Evolutionary conservation across 371 early-diverging fungal species (phyloP).

Genomic region (Rhizomucor miehei): DNA sequence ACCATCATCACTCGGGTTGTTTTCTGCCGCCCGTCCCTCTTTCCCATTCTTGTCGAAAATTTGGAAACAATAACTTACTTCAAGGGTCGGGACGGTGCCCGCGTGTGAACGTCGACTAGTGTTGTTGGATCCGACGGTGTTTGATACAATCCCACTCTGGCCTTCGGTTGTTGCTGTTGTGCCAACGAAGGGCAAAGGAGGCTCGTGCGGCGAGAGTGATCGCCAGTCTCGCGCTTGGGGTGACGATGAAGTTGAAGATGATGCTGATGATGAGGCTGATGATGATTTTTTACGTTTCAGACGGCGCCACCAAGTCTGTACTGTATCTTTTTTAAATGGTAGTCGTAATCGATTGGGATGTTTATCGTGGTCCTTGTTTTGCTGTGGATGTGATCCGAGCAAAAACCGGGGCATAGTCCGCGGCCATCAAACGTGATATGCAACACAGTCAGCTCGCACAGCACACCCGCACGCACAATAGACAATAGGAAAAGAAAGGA

Average conservation of each 20-base stretch:
- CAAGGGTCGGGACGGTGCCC: neutral
- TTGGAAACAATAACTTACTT: neutral
- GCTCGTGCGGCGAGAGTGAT: constrained; percentile 10
- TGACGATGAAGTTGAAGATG: neutral
- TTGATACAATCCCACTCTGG: neutral
- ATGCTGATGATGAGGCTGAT: neutral
- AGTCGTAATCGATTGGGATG: neutral
- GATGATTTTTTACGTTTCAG: neutral
- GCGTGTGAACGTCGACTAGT: neutral
- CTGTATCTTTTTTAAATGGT: constrained; percentile 3
- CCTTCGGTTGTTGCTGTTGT: neutral
- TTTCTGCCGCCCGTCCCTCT: neutral
- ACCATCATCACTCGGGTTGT: too few species aligned
- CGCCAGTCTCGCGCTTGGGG: constrained; percentile 9
- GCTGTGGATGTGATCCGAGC: constrained; percentile 7
- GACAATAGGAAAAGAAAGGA: neutral
- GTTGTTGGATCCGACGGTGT: neutral
- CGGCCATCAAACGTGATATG: constrained; percentile 3
- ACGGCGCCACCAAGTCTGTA: constrained; percentile 1
- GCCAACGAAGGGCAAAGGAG: constrained; percentile 9
- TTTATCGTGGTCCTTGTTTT: neutral
- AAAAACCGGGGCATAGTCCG: constrained; percentile 9
- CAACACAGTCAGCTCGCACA: neutral
- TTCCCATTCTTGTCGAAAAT: neutral
- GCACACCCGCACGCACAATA: neutral